Conservation (phyloP, 2,329 filamentous ascomycete species). For the Fusarium caatingaense region DNA sequence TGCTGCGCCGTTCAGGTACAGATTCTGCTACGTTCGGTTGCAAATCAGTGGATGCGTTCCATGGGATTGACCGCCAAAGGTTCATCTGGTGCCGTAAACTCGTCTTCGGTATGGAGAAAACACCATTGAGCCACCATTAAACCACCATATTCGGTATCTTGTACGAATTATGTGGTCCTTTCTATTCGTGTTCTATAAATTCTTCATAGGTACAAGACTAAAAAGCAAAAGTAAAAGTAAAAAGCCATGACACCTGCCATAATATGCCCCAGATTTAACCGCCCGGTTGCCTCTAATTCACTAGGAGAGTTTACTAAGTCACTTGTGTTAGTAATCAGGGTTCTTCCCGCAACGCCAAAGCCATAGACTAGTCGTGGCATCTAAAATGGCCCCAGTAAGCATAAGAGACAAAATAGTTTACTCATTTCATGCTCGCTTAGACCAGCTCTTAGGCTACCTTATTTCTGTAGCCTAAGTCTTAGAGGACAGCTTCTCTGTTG, state of each 20-base stretch:
- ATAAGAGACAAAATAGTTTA: too few species aligned
- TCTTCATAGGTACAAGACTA: slow-evolving; percentile 12
- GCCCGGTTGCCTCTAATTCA: slow-evolving; percentile 12
- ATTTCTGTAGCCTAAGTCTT: too few species aligned
- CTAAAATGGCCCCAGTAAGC: neutral
- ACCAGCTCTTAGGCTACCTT: too few species aligned
- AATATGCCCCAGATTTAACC: slow-evolving; percentile 37
- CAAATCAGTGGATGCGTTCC: neutral
- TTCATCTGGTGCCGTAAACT: neutral
- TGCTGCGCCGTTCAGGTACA: slow-evolving; percentile 26
- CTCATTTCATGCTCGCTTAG: too few species aligned
- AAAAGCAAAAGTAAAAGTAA: slow-evolving; percentile 29
- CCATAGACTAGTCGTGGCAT: neutral
- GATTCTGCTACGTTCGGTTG: slow-evolving; percentile 8
- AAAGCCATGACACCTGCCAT: neutral
- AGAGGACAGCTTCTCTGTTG: too few species aligned
- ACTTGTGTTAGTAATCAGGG: slow-evolving; percentile 7
- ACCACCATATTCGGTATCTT: neutral
- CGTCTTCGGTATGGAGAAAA: neutral
- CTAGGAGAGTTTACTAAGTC: neutral
- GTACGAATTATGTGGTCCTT: slow-evolving; percentile 10
- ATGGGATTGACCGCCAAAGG: slow-evolving; percentile 17
- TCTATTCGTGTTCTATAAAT: neutral
- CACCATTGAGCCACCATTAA: neutral
- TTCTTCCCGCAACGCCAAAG: slow-evolving; percentile 15